Evolutionary conservation across 768 basidiomycete genomes (phyloP).

Genomic region (Lenzites betulinus): DNA sequence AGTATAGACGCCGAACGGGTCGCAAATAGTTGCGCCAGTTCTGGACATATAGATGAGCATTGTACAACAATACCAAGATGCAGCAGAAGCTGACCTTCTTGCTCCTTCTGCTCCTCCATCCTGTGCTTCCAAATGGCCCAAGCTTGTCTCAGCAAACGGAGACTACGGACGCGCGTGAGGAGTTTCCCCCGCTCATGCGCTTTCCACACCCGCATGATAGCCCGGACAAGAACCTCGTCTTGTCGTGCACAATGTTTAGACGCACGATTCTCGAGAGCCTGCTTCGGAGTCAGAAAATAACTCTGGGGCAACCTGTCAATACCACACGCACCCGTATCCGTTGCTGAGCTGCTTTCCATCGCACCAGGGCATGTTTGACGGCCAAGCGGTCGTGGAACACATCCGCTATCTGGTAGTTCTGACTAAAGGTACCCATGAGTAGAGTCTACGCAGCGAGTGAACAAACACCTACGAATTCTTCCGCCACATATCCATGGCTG

Average conservation of each 20-base stretch:
- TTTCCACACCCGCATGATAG: conserved; percentile 65
- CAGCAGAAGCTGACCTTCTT: conserved; percentile 45
- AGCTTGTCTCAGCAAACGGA: conserved; percentile 46
- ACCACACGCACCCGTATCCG: conserved; percentile 49
- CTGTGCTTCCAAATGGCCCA: conserved; percentile 55
- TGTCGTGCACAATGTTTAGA: conserved; percentile 57
- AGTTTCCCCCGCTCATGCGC: conserved; percentile 63
- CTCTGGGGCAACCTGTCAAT: background rate
- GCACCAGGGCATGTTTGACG: conserved; percentile 47
- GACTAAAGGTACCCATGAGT: conserved; percentile 36
- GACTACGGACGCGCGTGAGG: conserved; percentile 52
- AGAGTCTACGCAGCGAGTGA: background rate
- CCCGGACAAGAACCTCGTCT: conserved; percentile 59
- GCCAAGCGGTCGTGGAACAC: conserved; percentile 44
- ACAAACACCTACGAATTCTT: conserved; percentile 48
- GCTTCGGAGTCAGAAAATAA: conserved; percentile 8
- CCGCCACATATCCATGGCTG: conserved; percentile 59
- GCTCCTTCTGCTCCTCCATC: conserved; percentile 39
- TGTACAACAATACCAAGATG: background rate
- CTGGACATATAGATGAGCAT: conserved; percentile 32
- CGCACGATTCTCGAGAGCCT: conserved; percentile 61
- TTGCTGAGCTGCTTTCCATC: conserved; percentile 57
- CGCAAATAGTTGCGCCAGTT: conserved; percentile 51
- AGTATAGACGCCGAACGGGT: conserved; percentile 45
- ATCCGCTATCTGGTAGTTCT: conserved; percentile 45